Evolutionary conservation across 176 grass and related monocot genomes (phyloP).

Genomic region (Musa troglodytarum): DNA sequence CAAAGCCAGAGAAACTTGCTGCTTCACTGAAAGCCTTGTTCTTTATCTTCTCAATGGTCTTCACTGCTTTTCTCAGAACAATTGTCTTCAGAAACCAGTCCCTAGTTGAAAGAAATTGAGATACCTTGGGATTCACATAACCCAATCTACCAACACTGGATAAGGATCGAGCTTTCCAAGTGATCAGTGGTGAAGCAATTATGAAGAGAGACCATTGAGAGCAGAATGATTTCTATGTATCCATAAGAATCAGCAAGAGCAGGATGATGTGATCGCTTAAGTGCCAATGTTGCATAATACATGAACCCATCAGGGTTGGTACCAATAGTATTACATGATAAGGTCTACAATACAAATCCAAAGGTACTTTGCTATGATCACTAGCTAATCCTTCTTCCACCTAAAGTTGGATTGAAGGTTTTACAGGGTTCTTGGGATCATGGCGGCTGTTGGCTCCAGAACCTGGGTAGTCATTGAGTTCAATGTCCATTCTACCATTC

Average conservation of each 20-base stretch:
- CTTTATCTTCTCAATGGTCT: neutral
- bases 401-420: neutral
- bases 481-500: neutral
- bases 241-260: too few relatives aligned
- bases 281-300: too few relatives aligned
- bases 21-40: too few relatives aligned
- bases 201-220: neutral
- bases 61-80: neutral
- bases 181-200: neutral
- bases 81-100: neutral
- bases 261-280: too few relatives aligned
- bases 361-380: neutral
- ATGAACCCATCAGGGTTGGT: too few relatives aligned
- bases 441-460: neutral
- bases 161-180: neutral
- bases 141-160: too few relatives aligned
- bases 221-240: too few relatives aligned
- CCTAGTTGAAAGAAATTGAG: neutral
- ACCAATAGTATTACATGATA: neutral
- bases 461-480: neutral
- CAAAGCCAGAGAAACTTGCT: too few relatives aligned
- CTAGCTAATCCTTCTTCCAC: neutral
- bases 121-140: neutral
- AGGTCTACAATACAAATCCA: neutral
- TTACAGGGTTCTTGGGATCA: neutral